Evolutionary conservation across 1,284 basidiomycete genomes (phyloP), one percentile per base, ranked within the genome.

Genomic region (Rhizoctonia solani): DNA sequence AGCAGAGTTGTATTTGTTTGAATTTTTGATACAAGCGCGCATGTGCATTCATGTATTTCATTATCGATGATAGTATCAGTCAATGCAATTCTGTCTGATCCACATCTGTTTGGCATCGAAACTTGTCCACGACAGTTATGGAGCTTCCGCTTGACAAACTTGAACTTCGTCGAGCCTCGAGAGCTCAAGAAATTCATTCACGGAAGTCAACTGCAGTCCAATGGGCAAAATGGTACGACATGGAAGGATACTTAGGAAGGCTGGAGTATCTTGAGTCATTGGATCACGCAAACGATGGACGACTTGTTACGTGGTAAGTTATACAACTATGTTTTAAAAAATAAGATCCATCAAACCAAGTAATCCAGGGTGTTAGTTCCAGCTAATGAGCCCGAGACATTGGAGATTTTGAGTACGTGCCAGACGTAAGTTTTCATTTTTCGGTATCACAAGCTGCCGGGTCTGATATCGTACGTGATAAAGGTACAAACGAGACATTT

Each of bases 361-460:
- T 19, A 23, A 29, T 16, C 39, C 68, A 83, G 81, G 81, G 79
- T 81, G 0, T 73, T 83, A 6, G 81, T 77, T 39, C 80, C 78
- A 1, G 73, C 78, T 49, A 72, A 74, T 34, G 72, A 81, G 67
- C 76, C 79, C 0, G 72, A 72, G 1, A 79, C 80, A 0, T 69
- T 81, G 2, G 76, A 81, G 61, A 81, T 81, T 67, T 75, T 77
- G 72, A 81, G 79, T 68, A 75, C 80, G 39, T 82, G 81, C 68
- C 80, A 82, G 70, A 81, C 81, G 81, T 82, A 52, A 44, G 73
- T 69, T 23, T 23, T 58, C 44, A 34, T 69, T 78, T 75, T 34
- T 27, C 44, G n/a, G 8, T 6, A 46, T 5, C 44, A 6, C 21
- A 21, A 11, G 8, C 29, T 39, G 25, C 50, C 34, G 39, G 5